Base-by-base conservation (phyloP, 2,329 filamentous ascomycete species). In the Aspergillus luchuensis region DNA sequence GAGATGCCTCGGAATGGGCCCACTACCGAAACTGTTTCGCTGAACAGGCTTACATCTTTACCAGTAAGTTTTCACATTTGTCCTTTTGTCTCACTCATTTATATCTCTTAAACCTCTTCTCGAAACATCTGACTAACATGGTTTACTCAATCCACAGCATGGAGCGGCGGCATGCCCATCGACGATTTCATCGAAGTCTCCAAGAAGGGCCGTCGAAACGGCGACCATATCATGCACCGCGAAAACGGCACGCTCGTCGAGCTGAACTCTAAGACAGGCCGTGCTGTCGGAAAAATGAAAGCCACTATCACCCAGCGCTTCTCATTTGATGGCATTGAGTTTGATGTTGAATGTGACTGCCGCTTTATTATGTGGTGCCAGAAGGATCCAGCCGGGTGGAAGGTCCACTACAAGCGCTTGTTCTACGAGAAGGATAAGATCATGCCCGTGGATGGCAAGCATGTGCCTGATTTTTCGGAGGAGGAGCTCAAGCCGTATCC, bases 1-100 rank as follows among this genome's bases (percentile, higher is more conserved):
- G 53, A 36, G 53, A 56, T 45, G 53, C 53, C 11, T 56, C 53
- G 15, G 53, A 56, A 36, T 56, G 53, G 53, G 53, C 53, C 2
- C 53, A 56, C 30, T 56, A 56, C 53, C 53, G 53, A 7, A 56
- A 56, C n/a, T 56, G 53, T n/a, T 56, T 56, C 15, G 53, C 53
- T 5, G 53, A 56, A 41, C 25, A 56, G 39, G 53, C 53, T 13
- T 56, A 56, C 11, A 47, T 56, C 39, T 56, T 56, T 17, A 56
- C 53, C 10, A 56, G 53, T 56, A 5, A 36, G 33, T 36, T 5
- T 11, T 36, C 30, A 15, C 6, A 2, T 2, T 2, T 25, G n/a
- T 47, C 17, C 15, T 13, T 15, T 10, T 19, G 15, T 23, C 25
- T 39, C 5, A 7, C 23, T 25, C 1, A 7, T 10, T 30, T n/a